A percentile compares a stretch with the other conserved stretches of the same genome.
These are phyloP conservation scores for Magnolia officinalis DNA, from an alignment of 164 flowering plant species.

Conservation along the genomic window DNA sequence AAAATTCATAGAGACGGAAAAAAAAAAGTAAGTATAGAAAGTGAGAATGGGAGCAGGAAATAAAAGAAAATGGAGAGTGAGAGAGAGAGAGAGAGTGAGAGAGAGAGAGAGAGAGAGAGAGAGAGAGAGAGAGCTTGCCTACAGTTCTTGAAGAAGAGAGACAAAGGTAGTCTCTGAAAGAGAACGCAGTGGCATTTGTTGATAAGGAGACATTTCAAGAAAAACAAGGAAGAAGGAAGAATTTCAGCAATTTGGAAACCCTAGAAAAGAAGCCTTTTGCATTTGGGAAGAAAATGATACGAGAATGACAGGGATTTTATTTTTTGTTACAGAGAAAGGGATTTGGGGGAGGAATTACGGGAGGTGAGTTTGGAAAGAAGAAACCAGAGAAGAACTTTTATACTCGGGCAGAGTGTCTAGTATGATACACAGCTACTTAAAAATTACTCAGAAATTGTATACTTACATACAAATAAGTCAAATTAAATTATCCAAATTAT, in stretches of 20 bases:
- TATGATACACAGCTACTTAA: too few relatives aligned
- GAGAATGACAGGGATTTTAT: too few relatives aligned
- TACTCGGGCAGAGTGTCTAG: too few relatives aligned
- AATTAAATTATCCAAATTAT: too few relatives aligned
- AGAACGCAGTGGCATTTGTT: constrained; percentile 13
- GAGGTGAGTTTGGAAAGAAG: not conserved
- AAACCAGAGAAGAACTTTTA: not conserved
- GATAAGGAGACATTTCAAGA: constrained; percentile 3
- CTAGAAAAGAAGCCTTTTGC: constrained; percentile 3
- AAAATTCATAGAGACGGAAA: not conserved
- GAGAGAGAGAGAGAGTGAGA: too few relatives aligned
- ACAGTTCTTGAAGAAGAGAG: constrained; percentile 55
- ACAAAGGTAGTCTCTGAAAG: constrained; percentile 53
- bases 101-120: too few relatives aligned
- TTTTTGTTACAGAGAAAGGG: too few relatives aligned
- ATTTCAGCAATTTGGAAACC: constrained; percentile 6
- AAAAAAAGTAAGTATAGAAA: not conserved
- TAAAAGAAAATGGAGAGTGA: not conserved
- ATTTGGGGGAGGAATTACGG: too few relatives aligned
- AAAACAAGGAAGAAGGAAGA: not conserved
- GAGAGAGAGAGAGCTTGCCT: constrained; percentile 43
- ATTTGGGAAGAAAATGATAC: not conserved
- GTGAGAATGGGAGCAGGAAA: not conserved
- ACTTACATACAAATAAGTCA: too few relatives aligned
- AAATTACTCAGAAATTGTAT: too few relatives aligned